Evolutionary conservation across 2,329 filamentous ascomycete species (phyloP).

Genomic region (Penicillium polonicum): DNA sequence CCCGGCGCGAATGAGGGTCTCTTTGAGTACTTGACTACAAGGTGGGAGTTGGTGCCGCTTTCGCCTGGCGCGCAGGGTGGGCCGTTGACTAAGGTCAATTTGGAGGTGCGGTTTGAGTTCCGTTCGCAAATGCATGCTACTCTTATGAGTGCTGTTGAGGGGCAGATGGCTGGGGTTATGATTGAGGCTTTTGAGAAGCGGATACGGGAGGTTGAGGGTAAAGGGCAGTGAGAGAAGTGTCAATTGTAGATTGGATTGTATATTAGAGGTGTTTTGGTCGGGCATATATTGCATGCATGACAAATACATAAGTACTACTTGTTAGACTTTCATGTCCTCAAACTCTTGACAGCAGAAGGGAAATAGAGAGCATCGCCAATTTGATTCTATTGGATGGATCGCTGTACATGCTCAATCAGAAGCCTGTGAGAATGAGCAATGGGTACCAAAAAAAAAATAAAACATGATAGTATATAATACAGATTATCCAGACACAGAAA

Average conservation of each 20-base stretch:
- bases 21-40: conserved; percentile 47
- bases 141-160: conserved; percentile 76
- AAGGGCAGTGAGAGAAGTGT: conserved; percentile 8
- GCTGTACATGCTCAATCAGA: conserved; percentile 20
- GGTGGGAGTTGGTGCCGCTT: conserved; percentile 45
- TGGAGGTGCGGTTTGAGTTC: conserved; percentile 80
- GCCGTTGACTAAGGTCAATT: conserved; percentile 67
- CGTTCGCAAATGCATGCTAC: conserved; percentile 83
- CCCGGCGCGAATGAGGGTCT: conserved; percentile 49
- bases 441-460: conserved; percentile 10
- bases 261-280: conserved; percentile 8
- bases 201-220: conserved; percentile 59
- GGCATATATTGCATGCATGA: background rate
- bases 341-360: background rate
- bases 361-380: conserved; percentile 3
- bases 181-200: conserved; percentile 88
- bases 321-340: background rate
- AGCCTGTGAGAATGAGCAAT: conserved; percentile 9
- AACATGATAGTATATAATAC: conserved; percentile 29
- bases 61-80: conserved; percentile 28
- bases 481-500: conserved; percentile 24
- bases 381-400: conserved; percentile 18
- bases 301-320: background rate
- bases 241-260: conserved; percentile 10
- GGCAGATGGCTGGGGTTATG: conserved; percentile 83